A percentile compares a stretch with the other conserved stretches of the same genome.
Evolutionary conservation across 495 filamentous ascomycete genomes (phyloP).

Genomic region (Aspergillus diversus): DNA sequence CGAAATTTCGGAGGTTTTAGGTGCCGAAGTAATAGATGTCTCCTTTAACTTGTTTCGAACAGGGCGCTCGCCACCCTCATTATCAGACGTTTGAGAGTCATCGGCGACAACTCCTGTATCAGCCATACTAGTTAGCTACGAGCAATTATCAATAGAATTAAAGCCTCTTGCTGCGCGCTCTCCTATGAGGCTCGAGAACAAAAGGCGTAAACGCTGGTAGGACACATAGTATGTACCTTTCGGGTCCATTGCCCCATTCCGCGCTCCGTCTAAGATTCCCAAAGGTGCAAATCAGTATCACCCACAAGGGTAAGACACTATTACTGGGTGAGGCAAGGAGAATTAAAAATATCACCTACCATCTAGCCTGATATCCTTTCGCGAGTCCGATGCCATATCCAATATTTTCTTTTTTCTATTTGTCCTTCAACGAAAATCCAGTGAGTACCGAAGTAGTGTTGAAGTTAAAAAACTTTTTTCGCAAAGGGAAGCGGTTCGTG

Average conservation of each 20-base stretch:
- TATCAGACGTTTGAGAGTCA: conserved; percentile 46
- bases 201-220: background rate
- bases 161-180: background rate
- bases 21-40: conserved; percentile 55
- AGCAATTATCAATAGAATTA: background rate
- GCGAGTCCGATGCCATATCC: conserved; percentile 22
- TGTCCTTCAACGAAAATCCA: background rate
- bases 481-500: background rate
- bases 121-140: conserved; percentile 4
- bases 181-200: background rate
- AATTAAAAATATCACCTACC: conserved; percentile 11
- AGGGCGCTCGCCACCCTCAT: conserved; percentile 57
- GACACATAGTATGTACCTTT: conserved; percentile 14
- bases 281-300: conserved; percentile 13
- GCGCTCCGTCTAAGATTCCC: conserved; percentile 8
- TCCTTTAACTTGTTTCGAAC: conserved; percentile 66
- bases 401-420: background rate
- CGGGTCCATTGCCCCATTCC: conserved; percentile 9
- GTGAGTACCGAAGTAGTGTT: background rate
- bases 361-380: conserved; percentile 15
- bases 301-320: background rate
- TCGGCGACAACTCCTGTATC: conserved; percentile 28
- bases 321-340: background rate
- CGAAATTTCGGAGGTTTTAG: conserved; percentile 20
- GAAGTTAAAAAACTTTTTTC: background rate